Conservation (phyloP, 2,329 filamentous ascomycete species). For the Microascus cirrosus region DNA sequence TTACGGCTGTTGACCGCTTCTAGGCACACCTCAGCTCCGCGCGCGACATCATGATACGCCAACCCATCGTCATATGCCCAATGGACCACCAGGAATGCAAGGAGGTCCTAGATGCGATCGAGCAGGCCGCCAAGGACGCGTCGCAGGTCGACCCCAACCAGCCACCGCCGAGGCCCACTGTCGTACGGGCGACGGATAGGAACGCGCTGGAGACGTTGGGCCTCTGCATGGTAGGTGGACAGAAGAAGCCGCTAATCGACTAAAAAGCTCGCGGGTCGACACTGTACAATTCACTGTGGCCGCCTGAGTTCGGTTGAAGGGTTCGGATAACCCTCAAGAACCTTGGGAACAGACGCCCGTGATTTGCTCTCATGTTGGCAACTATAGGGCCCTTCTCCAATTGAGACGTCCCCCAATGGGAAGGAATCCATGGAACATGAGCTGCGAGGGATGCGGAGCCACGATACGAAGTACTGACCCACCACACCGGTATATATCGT, state of each 20-base stretch:
- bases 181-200: slow-evolving; percentile 68
- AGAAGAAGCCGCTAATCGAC: slow-evolving; percentile 57
- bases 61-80: slow-evolving; percentile 92
- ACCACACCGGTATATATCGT: too few relatives aligned
- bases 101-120: slow-evolving; percentile 97
- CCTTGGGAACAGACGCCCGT: too few relatives aligned
- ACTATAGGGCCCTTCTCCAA: too few relatives aligned
- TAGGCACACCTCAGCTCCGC: slow-evolving; percentile 83
- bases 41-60: slow-evolving; percentile 76
- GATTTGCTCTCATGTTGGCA: too few relatives aligned
- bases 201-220: slow-evolving; percentile 51
- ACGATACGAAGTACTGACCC: too few relatives aligned
- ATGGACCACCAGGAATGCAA: slow-evolving; percentile 93
- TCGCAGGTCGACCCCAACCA: slow-evolving; percentile 78
- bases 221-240: slow-evolving; percentile 50
- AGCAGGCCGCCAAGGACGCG: slow-evolving; percentile 89
- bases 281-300: not conserved
- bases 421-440: too few relatives aligned
- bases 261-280: slow-evolving; percentile 15
- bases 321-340: too few relatives aligned
- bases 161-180: slow-evolving; percentile 73
- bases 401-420: too few relatives aligned
- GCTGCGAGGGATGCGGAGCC: too few relatives aligned
- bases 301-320: not conserved
- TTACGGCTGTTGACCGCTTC: not conserved